Percentiles rank a stretch among this genome's conserved stretches.
These are phyloP conservation scores for Dactylella cylindrospora DNA, from an alignment of 2,329 filamentous ascomycete genomes.

Conservation along the genomic window DNA sequence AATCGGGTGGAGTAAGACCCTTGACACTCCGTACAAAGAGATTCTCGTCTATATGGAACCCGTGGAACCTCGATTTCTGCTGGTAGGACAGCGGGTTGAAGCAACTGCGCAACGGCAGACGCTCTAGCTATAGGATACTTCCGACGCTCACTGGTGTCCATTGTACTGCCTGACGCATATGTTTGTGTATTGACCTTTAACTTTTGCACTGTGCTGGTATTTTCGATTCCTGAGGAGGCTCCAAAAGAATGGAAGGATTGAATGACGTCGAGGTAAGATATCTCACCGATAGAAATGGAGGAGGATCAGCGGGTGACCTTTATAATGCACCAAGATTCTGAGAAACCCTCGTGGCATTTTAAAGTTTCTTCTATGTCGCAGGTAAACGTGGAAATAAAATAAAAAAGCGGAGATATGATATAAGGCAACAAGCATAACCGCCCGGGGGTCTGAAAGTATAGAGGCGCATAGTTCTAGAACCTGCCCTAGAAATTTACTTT, in stretches of 20 bases:
- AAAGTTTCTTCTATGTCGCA: too few relatives aligned
- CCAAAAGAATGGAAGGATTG: background rate
- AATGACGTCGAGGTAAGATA: slow-evolving; percentile 3
- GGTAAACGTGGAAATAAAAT: too few relatives aligned
- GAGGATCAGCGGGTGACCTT: slow-evolving; percentile 27
- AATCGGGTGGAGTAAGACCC: slow-evolving; percentile 15
- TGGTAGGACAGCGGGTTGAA: background rate
- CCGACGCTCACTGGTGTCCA: too few relatives aligned
- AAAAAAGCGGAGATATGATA: slow-evolving; percentile 1
- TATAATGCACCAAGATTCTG: background rate
- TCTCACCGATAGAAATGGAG: slow-evolving; percentile 22
- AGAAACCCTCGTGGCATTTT: slow-evolving; percentile 19
- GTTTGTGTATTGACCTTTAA: too few relatives aligned
- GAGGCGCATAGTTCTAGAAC: slow-evolving; percentile 25
- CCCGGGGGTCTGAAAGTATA: background rate
- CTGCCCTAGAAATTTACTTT: background rate
- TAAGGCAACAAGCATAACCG: background rate
- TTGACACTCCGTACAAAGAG: slow-evolving; percentile 25
- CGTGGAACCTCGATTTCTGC: slow-evolving; percentile 5
- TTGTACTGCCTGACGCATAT: slow-evolving; percentile 13
- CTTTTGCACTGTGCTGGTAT: too few relatives aligned
- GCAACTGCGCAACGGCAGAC: background rate
- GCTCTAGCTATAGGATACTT: background rate
- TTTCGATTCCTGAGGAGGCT: background rate
- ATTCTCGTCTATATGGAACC: slow-evolving; percentile 4